Conservation (phyloP, 257 asterid species). For the Rhazya stricta region DNA sequence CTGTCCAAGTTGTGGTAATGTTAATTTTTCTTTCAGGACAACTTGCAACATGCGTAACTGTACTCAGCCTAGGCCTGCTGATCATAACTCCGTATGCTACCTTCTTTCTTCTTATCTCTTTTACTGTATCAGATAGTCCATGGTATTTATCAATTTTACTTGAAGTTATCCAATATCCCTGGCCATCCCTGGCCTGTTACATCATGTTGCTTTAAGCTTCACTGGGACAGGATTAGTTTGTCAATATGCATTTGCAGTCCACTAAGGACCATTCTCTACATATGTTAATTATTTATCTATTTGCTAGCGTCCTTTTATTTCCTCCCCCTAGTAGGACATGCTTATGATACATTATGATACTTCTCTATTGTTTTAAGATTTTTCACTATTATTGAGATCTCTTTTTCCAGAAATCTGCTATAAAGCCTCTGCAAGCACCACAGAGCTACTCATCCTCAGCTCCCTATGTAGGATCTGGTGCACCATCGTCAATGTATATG, state of each 20-base stretch:
- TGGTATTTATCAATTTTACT: not conserved
- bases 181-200: too few species aligned
- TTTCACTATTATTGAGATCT: conserved; percentile 10
- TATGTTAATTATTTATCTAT: not conserved
- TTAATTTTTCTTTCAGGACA: conserved; percentile 83
- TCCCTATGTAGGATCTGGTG: conserved; percentile 65
- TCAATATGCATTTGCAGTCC: not conserved
- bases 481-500: conserved; percentile 74
- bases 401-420: conserved; percentile 52
- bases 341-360: not conserved
- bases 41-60: conserved; percentile 91
- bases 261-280: not conserved
- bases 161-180: not conserved
- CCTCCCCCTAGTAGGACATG: not conserved
- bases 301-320: not conserved
- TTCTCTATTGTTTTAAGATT: not conserved
- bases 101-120: not conserved
- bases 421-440: conserved; percentile 61
- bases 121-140: not conserved
- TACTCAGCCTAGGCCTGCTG: conserved; percentile 88
- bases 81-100: conserved; percentile 60
- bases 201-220: not conserved
- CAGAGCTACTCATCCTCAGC: conserved; percentile 57
- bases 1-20: conserved; percentile 86
- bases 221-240: not conserved